Evolutionary conservation across 1,284 basidiomycete species (phyloP), one percentile per base, ranked within the genome.

Genomic region (Trichosporon coremiiforme): DNA sequence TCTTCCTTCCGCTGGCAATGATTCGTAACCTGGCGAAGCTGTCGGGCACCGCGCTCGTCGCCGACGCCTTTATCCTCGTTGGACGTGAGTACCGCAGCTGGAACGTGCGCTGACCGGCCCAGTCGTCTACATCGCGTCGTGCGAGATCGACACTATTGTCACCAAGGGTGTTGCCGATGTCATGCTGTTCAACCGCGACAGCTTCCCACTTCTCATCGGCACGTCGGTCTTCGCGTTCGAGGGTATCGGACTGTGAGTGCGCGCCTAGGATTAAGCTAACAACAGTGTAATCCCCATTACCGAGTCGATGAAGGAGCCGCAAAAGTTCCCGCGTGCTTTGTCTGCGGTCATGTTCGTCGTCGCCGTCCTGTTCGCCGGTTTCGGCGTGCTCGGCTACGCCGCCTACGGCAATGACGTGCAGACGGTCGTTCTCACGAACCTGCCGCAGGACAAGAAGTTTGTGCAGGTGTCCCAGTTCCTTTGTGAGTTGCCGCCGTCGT

Each of bases 201-300:
- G 92, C 73, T 99, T 95, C 85, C 91, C 96, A 0, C 85, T 99
- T 20, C 88, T 99, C 71, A 93, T 99, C 73, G 97, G 94, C 29
- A 98, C 97, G 17, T 96, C 96, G 4, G 96, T 99, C 25, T 99
- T 98, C 82, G 95, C 97, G 0, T 99, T 99, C 75, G 97, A 99
- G 83, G 96, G 96, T 17, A 94, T 99, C 75, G 96, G 97, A 64
- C 85, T 99, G 91, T 92, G 75, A 75, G 89, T 83, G 41, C 7
- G 1, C 12, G 29, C 2, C 9, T 4, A 20, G 64, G 62, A 50
- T 17, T 0, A n/a, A 12, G 25, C 41, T 29, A 10, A 15, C 29
- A 50, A 29, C 73, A 83, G 81, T 86, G 86, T 99, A 73, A 94
- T 99, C 74, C 96, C 97, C 12, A 98, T 99, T 76, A 95, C 94